Percentiles rank a stretch among this genome's conserved stretches.
Conservation (phyloP, 345 rosid genomes). For the Hibiscus syriacus region DNA sequence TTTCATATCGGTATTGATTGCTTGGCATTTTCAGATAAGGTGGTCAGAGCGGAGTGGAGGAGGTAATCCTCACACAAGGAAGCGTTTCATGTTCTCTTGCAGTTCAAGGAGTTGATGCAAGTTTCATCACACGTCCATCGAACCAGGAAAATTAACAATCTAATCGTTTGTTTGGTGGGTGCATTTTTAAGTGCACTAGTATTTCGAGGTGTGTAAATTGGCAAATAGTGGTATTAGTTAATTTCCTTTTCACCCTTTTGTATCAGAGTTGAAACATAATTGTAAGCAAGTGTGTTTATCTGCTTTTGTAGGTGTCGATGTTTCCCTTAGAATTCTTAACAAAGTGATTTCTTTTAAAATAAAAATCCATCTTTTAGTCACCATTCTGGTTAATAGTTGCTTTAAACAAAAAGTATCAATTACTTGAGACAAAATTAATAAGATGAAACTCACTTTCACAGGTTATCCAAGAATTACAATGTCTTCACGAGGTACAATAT, state of each 20-base stretch:
- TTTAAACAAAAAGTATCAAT: not conserved
- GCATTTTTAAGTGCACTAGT: constrained; percentile 8
- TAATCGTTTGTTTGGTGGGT: constrained; percentile 5
- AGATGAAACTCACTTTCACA: too few relatives aligned
- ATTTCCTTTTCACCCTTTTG: not conserved
- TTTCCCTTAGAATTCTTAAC: too few relatives aligned
- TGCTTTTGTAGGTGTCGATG: not conserved
- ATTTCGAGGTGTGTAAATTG: constrained; percentile 7
- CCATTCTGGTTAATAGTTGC: too few relatives aligned
- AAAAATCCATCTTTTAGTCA: too few relatives aligned
- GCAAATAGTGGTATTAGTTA: constrained; percentile 11
- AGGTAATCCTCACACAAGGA: constrained; percentile 36
- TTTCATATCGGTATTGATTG: not conserved
- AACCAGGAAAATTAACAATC: constrained; percentile 6
- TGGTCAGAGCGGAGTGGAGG: constrained; percentile 62
- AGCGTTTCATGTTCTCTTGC: not conserved
- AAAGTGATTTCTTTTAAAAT: too few relatives aligned
- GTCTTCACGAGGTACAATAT: too few relatives aligned
- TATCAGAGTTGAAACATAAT: not conserved
- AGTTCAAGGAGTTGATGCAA: not conserved
- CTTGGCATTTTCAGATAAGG: constrained; percentile 44
- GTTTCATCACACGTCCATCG: not conserved
- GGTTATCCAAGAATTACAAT: too few relatives aligned
- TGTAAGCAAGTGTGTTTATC: not conserved
- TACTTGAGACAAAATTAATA: not conserved